Base-by-base conservation (phyloP, 2,329 filamentous ascomycete species). In the Tolypocladium sp. region DNA sequence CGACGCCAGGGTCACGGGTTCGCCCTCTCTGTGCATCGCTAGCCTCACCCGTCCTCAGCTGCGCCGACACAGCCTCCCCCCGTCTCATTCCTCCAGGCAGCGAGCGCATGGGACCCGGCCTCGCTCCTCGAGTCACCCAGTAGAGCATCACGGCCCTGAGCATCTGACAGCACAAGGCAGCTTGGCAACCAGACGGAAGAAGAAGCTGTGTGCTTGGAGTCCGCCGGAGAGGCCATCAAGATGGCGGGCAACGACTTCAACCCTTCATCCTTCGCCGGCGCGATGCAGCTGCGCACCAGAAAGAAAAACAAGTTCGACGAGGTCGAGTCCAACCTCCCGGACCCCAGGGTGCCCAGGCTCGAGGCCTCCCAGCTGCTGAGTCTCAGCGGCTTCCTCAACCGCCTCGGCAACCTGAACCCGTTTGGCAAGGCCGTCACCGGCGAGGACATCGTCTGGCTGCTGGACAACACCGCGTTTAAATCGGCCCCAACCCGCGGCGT, bases 391-490 rank as follows among this genome's bases (percentile, higher is more conserved):
- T 58, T 82, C 54, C 69, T 86, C 33, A 80, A 79, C 2, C 78
- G 79, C 58, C 71, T 86, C 1, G 79, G 80, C 27, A 70, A 72
- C 55, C 70, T 70, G 59, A 88, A 86, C 67, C 86, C 87, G 1
- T 75, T 87, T 15, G 79, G 82, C 1, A 81, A 81, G 53, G 76
- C 79, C 40, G 82, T 91, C 54, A 81, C 85, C 58, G 77, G 79
- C 20, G 75, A 83, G 44, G 89, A 96, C 70, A 85, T 83, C 17
- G 86, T 97, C 46, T 97, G 93, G 93, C 77, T 97, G 9, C 79
- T 97, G 55, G 92, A 97, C 76, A 96, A 94, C 68, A 93, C 90
- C 3, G 92, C 92, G 5, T 93, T 88, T 70, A 83, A 84, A 61
- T 74, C 77, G 53, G 68, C 74, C 22, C 67, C n/a, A n/a, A n/a